Evolutionary conservation across 306 rosid genomes (phyloP).

Genomic region (Cercis canadensis): DNA sequence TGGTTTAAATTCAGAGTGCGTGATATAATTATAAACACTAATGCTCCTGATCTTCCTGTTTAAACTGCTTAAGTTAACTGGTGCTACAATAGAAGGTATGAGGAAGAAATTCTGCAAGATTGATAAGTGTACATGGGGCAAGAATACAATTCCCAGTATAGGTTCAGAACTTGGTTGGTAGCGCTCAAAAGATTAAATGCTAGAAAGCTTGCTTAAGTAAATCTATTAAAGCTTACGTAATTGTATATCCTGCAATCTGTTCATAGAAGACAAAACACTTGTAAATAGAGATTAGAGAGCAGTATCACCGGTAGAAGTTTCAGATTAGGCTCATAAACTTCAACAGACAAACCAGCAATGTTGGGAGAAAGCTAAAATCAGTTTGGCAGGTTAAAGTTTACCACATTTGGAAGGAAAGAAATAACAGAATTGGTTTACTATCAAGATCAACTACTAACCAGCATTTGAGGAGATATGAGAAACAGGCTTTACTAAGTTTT

Average conservation of each 20-base stretch:
- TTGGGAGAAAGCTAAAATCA: slow-evolving; percentile 2
- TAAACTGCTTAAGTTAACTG: neutral
- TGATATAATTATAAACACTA: neutral
- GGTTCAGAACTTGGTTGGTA: neutral
- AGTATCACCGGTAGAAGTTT: neutral
- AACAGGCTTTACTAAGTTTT: neutral
- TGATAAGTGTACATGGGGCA: neutral
- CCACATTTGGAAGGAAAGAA: neutral
- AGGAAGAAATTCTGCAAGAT: neutral
- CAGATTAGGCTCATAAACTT: neutral
- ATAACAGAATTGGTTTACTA: neutral
- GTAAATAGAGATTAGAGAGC: neutral
- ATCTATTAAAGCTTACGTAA: neutral
- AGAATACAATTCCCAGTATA: neutral
- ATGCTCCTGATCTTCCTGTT: neutral
- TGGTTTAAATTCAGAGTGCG: neutral
- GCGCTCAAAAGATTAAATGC: neutral
- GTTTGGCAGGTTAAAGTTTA: neutral
- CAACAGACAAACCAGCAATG: no score
- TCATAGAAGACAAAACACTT: neutral
- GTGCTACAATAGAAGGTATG: neutral
- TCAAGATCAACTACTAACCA: neutral
- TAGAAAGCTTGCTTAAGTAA: neutral
- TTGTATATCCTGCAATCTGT: neutral
- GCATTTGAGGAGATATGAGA: neutral